Conservation (phyloP, 2,329 filamentous ascomycete species). For the Claviceps sorghi region DNA sequence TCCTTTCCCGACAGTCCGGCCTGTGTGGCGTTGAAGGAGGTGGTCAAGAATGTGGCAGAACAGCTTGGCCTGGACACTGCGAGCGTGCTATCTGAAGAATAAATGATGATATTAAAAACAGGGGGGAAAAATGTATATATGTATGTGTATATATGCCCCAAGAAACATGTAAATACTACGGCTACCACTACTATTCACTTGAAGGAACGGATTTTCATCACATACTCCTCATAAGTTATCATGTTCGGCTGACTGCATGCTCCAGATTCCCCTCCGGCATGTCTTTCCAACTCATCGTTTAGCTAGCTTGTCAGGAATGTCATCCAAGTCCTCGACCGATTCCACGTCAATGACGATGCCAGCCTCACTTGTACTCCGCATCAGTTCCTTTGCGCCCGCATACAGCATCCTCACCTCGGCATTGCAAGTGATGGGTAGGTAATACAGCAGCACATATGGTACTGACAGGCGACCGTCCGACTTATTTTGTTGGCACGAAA, state of each 20-base stretch:
- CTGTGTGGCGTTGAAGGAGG: constrained; percentile 62
- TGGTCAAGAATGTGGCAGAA: constrained; percentile 58
- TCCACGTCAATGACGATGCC: constrained; percentile 75
- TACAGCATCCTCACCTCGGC: constrained; percentile 82
- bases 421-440: constrained; percentile 85
- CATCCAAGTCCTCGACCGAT: constrained; percentile 63
- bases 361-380: constrained; percentile 88
- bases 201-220: too few species aligned
- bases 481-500: constrained; percentile 16
- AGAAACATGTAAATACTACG: not conserved
- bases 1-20: constrained; percentile 87
- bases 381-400: constrained; percentile 87
- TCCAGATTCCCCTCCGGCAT: not conserved
- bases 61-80: constrained; percentile 50
- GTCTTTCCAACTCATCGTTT: constrained; percentile 9
- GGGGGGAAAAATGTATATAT: not conserved
- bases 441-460: constrained; percentile 90
- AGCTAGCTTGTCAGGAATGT: constrained; percentile 54
- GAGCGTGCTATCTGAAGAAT: constrained; percentile 31
- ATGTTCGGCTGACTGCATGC: not conserved
- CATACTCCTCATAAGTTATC: not conserved
- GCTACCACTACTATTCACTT: not conserved
- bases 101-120: constrained; percentile 11
- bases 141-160: not conserved
- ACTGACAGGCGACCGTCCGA: constrained; percentile 71